Evolutionary conservation across 371 early-diverging fungal genomes (phyloP).

Genomic region (Mortierella sp.): DNA sequence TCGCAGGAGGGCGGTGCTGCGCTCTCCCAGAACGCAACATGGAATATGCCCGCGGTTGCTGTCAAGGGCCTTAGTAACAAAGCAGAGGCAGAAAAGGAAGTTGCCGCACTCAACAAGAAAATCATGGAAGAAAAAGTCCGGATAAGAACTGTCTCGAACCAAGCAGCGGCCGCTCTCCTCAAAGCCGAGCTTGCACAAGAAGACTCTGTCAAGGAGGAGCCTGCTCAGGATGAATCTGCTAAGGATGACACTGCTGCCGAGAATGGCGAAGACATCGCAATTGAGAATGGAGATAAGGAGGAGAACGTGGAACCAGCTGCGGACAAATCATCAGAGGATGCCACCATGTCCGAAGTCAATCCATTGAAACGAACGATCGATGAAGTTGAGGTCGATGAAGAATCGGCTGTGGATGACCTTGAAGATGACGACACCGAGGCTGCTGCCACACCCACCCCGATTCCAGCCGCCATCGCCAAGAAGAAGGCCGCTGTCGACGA

Average conservation of each 20-base stretch:
- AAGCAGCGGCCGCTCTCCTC: conserved; percentile 68
- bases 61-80: conserved; percentile 48
- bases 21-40: conserved; percentile 31
- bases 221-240: conserved; percentile 32
- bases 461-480: conserved; percentile 56
- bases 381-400: conserved; percentile 55
- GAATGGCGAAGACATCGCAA: conserved; percentile 21
- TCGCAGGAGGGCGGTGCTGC: conserved; percentile 49
- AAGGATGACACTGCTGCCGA: conserved; percentile 18
- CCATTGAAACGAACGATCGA: conserved; percentile 43
- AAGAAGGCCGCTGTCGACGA: conserved; percentile 68
- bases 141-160: conserved; percentile 42
- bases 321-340: conserved; percentile 30
- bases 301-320: background rate
- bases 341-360: conserved; percentile 36
- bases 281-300: conserved; percentile 30
- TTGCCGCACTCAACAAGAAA: conserved; percentile 49
- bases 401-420: conserved; percentile 44
- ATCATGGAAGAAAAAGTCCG: conserved; percentile 52
- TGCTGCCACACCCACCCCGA: conserved; percentile 64
- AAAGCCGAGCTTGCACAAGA: conserved; percentile 56
- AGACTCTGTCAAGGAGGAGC: conserved; percentile 37
- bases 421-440: conserved; percentile 60
- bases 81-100: conserved; percentile 56
- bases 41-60: conserved; percentile 52